Evolutionary conservation across 495 filamentous ascomycete genomes (phyloP).

Genomic region (Talaromyces borbonicus): DNA sequence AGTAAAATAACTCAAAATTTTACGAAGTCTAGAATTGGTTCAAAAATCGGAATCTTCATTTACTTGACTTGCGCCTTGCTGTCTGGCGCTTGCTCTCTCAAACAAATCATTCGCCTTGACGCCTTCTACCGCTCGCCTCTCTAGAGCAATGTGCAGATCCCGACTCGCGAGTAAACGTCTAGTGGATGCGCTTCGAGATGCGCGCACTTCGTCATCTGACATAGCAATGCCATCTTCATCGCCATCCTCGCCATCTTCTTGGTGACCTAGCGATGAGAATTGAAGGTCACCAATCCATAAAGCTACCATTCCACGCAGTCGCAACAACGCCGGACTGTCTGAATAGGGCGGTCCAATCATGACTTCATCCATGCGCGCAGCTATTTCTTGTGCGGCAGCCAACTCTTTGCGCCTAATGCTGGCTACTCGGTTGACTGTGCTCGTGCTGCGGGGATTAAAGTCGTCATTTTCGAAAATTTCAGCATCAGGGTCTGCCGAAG

Average conservation of each 20-base stretch:
- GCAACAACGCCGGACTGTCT: conserved; percentile 44
- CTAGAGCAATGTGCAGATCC: conserved; percentile 24
- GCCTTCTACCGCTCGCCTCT: conserved; percentile 23
- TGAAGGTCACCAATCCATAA: conserved; percentile 59
- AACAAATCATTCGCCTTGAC: conserved; percentile 26
- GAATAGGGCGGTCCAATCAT: conserved; percentile 56
- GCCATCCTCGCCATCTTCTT: conserved; percentile 13
- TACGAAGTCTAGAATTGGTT: not conserved
- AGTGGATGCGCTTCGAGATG: conserved; percentile 9
- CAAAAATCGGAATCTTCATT: conserved; percentile 23
- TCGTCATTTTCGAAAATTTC: not conserved
- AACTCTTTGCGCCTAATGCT: conserved; percentile 26
- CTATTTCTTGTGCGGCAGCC: conserved; percentile 43
- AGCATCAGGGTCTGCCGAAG: not conserved
- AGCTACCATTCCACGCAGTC: conserved; percentile 55
- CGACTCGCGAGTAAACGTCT: conserved; percentile 14
- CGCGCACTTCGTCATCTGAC: conserved; percentile 13
- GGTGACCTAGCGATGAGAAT: conserved; percentile 19
- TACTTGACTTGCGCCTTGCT: conserved; percentile 24
- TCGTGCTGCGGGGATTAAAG: conserved; percentile 7
- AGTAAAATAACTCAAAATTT: too few relatives aligned
- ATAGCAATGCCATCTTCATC: conserved; percentile 14
- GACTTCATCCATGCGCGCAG: conserved; percentile 51
- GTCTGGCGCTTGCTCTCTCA: conserved; percentile 25
- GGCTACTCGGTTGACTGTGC: conserved; percentile 14